Evolutionary conservation across 2,329 filamentous ascomycete genomes (phyloP).

Genomic region (Aspergillus eucalypticola): DNA sequence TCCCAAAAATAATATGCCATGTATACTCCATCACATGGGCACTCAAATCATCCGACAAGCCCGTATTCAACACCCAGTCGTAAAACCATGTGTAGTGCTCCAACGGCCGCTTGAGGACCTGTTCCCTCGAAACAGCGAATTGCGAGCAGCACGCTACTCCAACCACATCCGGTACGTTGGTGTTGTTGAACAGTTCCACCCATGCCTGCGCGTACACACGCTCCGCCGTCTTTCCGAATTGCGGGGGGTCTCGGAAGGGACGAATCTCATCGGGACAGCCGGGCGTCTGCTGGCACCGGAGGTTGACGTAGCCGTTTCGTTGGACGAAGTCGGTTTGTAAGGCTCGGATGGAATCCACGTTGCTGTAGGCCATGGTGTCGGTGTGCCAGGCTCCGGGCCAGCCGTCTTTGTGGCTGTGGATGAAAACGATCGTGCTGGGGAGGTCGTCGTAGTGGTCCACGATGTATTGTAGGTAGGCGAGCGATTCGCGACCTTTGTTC

Average conservation of each 20-base stretch:
- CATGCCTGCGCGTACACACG: constrained; percentile 35
- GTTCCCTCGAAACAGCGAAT: constrained; percentile 50
- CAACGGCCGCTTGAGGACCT: constrained; percentile 43
- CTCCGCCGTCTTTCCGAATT: constrained; percentile 27
- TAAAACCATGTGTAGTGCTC: constrained; percentile 49
- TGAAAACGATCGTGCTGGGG: constrained; percentile 55
- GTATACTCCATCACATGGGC: constrained; percentile 56
- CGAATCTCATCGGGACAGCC: constrained; percentile 39
- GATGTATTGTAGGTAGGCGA: constrained; percentile 50
- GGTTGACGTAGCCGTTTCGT: constrained; percentile 58
- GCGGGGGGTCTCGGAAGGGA: constrained; percentile 29
- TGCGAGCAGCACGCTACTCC: constrained; percentile 55
- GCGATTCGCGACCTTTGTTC: constrained; percentile 49
- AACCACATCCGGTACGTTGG: constrained; percentile 41
- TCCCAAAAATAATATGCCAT: constrained; percentile 54
- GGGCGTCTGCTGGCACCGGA: constrained; percentile 51
- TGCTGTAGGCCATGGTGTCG: constrained; percentile 57
- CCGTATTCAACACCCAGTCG: constrained; percentile 50
- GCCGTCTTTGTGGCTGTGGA: constrained; percentile 56
- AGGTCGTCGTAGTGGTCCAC: constrained; percentile 50
- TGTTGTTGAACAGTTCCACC: constrained; percentile 43
- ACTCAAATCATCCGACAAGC: constrained; percentile 47
- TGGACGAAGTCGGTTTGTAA: constrained; percentile 54
- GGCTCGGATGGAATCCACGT: constrained; percentile 51
- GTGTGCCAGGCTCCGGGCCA: constrained; percentile 56